Percentiles rank a stretch among this genome's conserved stretches.
phyloP scores from a whole-genome alignment of 768 basidiomycete genomes.

The Nevesoporus exiguus region DNA sequence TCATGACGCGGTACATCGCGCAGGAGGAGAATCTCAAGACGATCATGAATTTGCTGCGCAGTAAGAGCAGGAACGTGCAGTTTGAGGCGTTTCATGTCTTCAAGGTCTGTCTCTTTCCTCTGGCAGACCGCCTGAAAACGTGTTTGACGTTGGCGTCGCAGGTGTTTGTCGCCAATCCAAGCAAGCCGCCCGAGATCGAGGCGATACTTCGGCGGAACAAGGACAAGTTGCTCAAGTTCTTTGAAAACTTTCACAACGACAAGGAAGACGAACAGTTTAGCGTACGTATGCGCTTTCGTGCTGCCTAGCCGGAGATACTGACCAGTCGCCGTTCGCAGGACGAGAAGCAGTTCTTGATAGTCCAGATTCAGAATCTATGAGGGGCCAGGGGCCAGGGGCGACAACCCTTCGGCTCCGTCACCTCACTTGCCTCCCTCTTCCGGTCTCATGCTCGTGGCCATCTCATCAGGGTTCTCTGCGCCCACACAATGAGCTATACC shows the following conservation, averaged over 20 bases:
- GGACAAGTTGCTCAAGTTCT: constrained; percentile 87
- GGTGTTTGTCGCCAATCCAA: constrained; percentile 99
- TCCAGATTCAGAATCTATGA: constrained; percentile 72
- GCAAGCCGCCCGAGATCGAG: constrained; percentile 96
- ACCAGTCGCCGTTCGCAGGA: constrained; percentile 41
- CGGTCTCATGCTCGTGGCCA: no score
- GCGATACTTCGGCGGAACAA: constrained; percentile 86
- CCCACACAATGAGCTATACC: no score
- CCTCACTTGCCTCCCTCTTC: no score
- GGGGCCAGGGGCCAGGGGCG: no score
- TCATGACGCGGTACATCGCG: constrained; percentile 97
- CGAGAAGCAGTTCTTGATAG: constrained; percentile 94
- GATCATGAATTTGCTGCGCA: constrained; percentile 98
- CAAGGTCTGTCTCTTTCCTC: constrained; percentile 89
- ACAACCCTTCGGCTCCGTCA: no score
- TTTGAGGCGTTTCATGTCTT: constrained; percentile 99
- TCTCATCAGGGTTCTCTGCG: no score
- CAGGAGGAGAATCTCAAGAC: constrained; percentile 96
- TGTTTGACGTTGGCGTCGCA: constrained; percentile 24
- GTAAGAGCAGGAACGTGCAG: constrained; percentile 99
- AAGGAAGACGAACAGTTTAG: constrained; percentile 98
- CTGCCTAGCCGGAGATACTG: background rate
- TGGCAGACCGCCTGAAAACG: no score
- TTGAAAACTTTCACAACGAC: constrained; percentile 95
- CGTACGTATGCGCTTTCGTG: constrained; percentile 39